Base-by-base conservation (phyloP, 2,329 filamentous ascomycete species). In the Zelopaecilomyces penicillatus region DNA sequence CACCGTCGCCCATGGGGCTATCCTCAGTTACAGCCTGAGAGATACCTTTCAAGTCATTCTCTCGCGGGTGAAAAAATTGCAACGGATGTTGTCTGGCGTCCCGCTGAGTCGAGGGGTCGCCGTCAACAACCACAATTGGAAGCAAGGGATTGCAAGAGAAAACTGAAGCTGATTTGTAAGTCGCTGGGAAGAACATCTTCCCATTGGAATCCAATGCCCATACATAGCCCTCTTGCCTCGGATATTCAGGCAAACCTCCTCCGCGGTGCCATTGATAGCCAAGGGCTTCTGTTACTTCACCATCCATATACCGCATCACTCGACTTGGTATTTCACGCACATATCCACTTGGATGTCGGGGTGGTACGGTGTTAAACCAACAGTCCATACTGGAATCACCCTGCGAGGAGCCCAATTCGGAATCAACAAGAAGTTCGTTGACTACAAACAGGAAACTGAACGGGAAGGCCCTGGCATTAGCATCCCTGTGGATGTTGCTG, bases 361-460 rank as follows among this genome's bases (percentile, higher is more conserved):
- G 67, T 0, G 67, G 67, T 4, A 63, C 41, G 1, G 27, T 42
- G 33, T 67, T 65, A n/a, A 53, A 44, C 55, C 52, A 64, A 4
- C 28, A 7, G 34, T 57, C 55, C 8, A 42, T 37, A 12, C 51
- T 42, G n/a, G 42, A 37, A 11, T 52, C 48, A 1, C 33, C 26
- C 4, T 54, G 41, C 3, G 11, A 30, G 4, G 31, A 12, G 19
- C 19, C 6, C 0, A 38, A 43, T 5, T 51, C 52, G 5, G 39
- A 38, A 5, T 52, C 37, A 26, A 64, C 45, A 2, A 44, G 5
- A 4, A 68, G 52, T 35, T 67, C 60, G 46, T 67, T 67, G 37
- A 68, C 56, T 3, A 65, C 55, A 28, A 71, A 71, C 1, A 69
- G 49, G 44, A 70, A 70, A 31, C 55, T 60, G 2, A 58, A 43